A percentile compares a stretch with the other conserved stretches of the same genome.
Evolutionary conservation across 352 stramenopile genomes (phyloP).

Genomic region (Phytophthora megakarya): DNA sequence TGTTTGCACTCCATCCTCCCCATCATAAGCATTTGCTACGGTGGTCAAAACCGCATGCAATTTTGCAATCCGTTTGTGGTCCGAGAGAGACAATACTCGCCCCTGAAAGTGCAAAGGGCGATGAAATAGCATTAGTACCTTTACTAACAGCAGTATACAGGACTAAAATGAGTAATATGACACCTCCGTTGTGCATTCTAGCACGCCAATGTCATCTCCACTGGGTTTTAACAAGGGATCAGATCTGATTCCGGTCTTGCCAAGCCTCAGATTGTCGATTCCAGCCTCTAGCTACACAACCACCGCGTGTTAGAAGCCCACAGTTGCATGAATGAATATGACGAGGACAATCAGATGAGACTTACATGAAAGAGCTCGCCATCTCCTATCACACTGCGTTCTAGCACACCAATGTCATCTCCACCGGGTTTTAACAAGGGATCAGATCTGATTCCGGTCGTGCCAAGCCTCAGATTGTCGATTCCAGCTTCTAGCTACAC

Average conservation of each 20-base stretch:
- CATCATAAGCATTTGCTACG: constrained; percentile 28
- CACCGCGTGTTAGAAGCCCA: background rate
- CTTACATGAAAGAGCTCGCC: constrained; percentile 52
- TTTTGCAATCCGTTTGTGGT: constrained; percentile 70
- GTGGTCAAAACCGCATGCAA: constrained; percentile 44
- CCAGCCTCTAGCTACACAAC: constrained; percentile 46
- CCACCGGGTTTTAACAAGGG: constrained; percentile 13
- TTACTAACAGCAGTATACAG: background rate
- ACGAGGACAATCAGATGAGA: background rate
- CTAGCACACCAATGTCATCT: constrained; percentile 13
- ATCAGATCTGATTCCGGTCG: constrained; percentile 29
- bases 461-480: constrained; percentile 11
- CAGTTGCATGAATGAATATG: background rate
- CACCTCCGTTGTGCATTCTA: constrained; percentile 21
- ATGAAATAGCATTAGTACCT: constrained; percentile 8
- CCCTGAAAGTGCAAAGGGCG: constrained; percentile 14
- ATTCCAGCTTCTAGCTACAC: constrained; percentile 52
- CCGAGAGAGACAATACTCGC: constrained; percentile 44
- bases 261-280: constrained; percentile 27
- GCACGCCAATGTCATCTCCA: constrained; percentile 10
- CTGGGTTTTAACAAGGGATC: constrained; percentile 19
- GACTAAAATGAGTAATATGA: background rate
- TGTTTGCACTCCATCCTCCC: background rate
- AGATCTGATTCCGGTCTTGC: constrained; percentile 27
- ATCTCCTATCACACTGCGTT: constrained; percentile 41